Evolutionary conservation across 257 asterid genomes (phyloP).

Genomic region (Solanum tarijense): DNA sequence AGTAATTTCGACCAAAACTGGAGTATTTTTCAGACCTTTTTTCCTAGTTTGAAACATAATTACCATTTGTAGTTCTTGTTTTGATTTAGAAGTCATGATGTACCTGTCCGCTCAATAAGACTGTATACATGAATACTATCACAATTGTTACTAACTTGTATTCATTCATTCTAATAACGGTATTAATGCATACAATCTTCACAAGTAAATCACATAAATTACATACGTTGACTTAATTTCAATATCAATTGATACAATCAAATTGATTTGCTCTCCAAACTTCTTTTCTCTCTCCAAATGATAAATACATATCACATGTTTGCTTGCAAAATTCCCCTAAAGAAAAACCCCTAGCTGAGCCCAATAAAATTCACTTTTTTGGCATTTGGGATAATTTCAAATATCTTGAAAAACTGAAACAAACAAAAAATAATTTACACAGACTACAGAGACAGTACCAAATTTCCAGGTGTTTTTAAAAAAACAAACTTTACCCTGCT

Average conservation of each 20-base stretch:
- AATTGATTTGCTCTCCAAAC: neutral
- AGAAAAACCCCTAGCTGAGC: neutral
- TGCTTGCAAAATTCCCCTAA: neutral
- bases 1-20: too few species aligned
- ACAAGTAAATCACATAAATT: too few species aligned
- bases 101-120: too few species aligned
- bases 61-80: too few species aligned
- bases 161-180: neutral
- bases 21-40: too few species aligned
- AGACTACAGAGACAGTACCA: neutral
- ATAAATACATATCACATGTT: too few species aligned
- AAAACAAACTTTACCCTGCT: neutral
- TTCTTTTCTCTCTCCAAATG: too few species aligned
- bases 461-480: neutral
- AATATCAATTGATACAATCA: too few species aligned
- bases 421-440: neutral
- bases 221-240: too few species aligned
- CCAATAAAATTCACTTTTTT: neutral
- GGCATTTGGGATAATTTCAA: neutral
- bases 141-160: too few species aligned
- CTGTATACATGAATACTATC: neutral
- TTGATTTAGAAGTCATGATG: neutral
- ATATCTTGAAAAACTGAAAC: neutral
- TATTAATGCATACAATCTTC: too few species aligned
- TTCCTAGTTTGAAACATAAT: too few species aligned